These are phyloP conservation scores for Sclerotinia sclerotiorum DNA, from an alignment of 2,329 filamentous ascomycete species.

Conservation along the genomic window DNA sequence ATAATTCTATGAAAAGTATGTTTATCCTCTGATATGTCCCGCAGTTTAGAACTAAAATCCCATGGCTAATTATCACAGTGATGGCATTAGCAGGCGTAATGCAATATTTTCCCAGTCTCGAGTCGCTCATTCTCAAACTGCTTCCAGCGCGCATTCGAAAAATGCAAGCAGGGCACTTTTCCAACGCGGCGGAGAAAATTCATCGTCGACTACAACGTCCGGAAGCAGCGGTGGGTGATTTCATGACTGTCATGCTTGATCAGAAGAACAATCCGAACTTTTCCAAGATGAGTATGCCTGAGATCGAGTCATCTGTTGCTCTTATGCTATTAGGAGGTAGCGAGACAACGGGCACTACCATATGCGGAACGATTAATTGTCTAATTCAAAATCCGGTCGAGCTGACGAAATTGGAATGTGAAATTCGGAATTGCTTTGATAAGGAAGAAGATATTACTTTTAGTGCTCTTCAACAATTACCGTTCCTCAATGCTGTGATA, in stretches of 20 bases:
- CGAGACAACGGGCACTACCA: neutral
- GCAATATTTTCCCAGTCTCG: neutral
- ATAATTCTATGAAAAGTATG: neutral
- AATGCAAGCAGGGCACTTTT: neutral
- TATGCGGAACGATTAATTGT: neutral
- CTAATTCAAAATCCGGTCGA: neutral
- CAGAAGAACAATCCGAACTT: neutral
- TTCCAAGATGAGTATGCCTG: neutral
- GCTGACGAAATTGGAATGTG: neutral
- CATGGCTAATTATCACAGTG: neutral
- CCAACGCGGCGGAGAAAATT: neutral
- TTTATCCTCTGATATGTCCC: neutral
- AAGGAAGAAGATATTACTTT: neutral
- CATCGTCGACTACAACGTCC: neutral
- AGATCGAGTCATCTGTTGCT: neutral
- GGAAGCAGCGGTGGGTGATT: neutral
- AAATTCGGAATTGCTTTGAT: neutral
- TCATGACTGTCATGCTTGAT: slow-evolving; percentile 2
- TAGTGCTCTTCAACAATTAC: neutral
- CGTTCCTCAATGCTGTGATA: neutral
- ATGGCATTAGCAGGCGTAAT: neutral
- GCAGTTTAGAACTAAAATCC: neutral
- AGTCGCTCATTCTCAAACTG: neutral
- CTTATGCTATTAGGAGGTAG: neutral
- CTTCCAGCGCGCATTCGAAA: neutral